These are phyloP conservation scores for Epicoccum nigrum DNA, from an alignment of 2,329 filamentous ascomycete genomes.

Conservation along the genomic window DNA sequence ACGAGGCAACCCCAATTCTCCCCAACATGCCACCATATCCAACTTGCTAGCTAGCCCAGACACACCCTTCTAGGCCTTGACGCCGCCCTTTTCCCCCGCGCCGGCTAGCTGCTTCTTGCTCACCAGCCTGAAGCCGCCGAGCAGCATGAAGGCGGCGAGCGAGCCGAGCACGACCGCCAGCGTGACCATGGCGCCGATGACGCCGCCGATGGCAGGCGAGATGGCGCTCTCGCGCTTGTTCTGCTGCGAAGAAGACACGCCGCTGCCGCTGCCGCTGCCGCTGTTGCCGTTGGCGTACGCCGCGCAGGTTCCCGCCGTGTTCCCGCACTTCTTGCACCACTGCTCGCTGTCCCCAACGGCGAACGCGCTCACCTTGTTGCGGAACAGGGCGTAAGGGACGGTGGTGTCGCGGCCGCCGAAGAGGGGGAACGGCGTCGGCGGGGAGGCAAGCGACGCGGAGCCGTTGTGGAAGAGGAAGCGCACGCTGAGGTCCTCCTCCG, in stretches of 20 bases:
- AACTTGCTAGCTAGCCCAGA: too few relatives aligned
- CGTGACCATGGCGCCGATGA: constrained; percentile 76
- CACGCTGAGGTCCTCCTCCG: constrained; percentile 59
- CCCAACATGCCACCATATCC: too few relatives aligned
- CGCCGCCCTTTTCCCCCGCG: too few relatives aligned
- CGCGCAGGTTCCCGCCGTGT: constrained; percentile 71
- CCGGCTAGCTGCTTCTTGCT: constrained; percentile 57
- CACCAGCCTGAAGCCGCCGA: constrained; percentile 64
- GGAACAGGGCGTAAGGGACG: constrained; percentile 74
- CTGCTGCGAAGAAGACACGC: constrained; percentile 18
- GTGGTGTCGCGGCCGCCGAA: constrained; percentile 62
- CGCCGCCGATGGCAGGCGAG: constrained; percentile 75
- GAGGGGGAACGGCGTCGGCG: constrained; percentile 63
- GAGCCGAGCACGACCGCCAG: constrained; percentile 65
- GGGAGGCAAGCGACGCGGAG: constrained; percentile 54
- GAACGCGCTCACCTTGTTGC: constrained; percentile 66
- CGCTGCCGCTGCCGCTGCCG: constrained; percentile 5
- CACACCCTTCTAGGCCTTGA: too few relatives aligned
- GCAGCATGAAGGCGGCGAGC: constrained; percentile 59
- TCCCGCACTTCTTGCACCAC: constrained; percentile 81
- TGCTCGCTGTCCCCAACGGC: constrained; percentile 66
- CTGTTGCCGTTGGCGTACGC: constrained; percentile 46
- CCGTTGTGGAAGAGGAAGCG: constrained; percentile 70
- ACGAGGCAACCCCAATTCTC: too few relatives aligned
- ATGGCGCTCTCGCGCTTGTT: constrained; percentile 52